Base-by-base conservation (phyloP, 768 basidiomycete species). In the Russula lepida region DNA sequence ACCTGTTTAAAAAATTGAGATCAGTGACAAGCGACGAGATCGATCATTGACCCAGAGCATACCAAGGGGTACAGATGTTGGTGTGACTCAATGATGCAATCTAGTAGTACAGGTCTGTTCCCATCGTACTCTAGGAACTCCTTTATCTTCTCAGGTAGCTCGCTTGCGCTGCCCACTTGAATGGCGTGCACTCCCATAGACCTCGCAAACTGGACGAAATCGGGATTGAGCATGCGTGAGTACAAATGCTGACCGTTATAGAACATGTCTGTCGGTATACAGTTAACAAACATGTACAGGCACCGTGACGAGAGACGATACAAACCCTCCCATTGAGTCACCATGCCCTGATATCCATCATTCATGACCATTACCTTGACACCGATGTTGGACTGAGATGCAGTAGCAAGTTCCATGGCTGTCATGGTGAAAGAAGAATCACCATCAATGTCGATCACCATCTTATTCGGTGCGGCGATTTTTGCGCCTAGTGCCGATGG, bases 391-490 rank as follows among this genome's bases (percentile, higher is more conserved):
- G 81, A 93, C 69, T 95, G 91, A 27, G 89, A 80, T 5, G 97
- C 97, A 0, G 97, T 99, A 25, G 87, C 86, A 55, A 99, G 85
- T 75, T 99, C 97, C 97, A 98, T 99, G 0, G 94, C 95, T 1
- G 97, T 98, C 97, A 98, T 99, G 70, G 90, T 93, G 76, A 98
- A 95, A 23, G 92, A 95, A 0, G 97, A 95, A 71, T 99, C 97
- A 12, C 97, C 97, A 67, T 99, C 97, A 64, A 98, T 86, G 72
- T 99, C 95, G 51, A 99, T 78, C 59, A 99, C 95, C 57, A 82
- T 88, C 76, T 98, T 98, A 27, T 92, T 74, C 0, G 95, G 95
- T 1, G 88, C 88, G 27, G 92, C 97, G 41, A 99, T 93, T 74
- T 99, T 99, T 65, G 95, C 95, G 49, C 97, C 97, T 59, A 98